Percentiles rank a stretch among this genome's conserved stretches.
Conservation (phyloP, 139 green algal genomes). For the Protoeuglena noctilucae region DNA sequence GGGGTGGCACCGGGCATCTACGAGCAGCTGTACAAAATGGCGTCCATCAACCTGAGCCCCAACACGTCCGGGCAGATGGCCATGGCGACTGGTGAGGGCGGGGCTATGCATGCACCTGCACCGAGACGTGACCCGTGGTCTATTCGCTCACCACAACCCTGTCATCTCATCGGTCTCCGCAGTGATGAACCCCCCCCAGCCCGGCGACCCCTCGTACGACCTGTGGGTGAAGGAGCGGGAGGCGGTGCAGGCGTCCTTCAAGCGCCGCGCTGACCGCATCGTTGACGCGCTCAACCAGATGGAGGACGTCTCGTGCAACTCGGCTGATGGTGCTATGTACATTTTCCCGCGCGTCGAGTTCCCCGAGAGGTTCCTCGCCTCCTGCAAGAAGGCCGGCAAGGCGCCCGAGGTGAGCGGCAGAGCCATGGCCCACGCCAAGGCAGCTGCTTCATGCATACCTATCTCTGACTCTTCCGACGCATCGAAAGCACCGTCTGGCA, state of each 20-base stretch:
- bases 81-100: too few relatives aligned
- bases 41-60: conserved; percentile 80
- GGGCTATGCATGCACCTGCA: conserved; percentile 79
- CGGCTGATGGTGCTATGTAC: conserved; percentile 54
- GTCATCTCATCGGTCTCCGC: too few relatives aligned
- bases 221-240: conserved; percentile 45
- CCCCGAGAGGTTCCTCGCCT: conserved; percentile 13
- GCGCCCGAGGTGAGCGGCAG: conserved; percentile 3
- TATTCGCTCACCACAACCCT: too few relatives aligned
- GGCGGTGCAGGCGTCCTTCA: conserved; percentile 49
- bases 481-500: too few relatives aligned
- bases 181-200: not conserved
- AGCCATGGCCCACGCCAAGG: too few relatives aligned
- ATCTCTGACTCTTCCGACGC: too few relatives aligned
- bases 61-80: conserved; percentile 77
- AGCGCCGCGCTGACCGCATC: conserved; percentile 56
- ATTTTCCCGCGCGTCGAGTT: conserved; percentile 47
- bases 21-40: conserved; percentile 76
- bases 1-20: conserved; percentile 45
- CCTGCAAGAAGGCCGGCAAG: conserved; percentile 1
- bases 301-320: conserved; percentile 67
- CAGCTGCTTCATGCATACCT: too few relatives aligned
- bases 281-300: conserved; percentile 57
- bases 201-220: conserved; percentile 57
- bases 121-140: too few relatives aligned